Base-by-base conservation (phyloP, 2,329 filamentous ascomycete genomes). In the Plectosphaerella sp. region DNA sequence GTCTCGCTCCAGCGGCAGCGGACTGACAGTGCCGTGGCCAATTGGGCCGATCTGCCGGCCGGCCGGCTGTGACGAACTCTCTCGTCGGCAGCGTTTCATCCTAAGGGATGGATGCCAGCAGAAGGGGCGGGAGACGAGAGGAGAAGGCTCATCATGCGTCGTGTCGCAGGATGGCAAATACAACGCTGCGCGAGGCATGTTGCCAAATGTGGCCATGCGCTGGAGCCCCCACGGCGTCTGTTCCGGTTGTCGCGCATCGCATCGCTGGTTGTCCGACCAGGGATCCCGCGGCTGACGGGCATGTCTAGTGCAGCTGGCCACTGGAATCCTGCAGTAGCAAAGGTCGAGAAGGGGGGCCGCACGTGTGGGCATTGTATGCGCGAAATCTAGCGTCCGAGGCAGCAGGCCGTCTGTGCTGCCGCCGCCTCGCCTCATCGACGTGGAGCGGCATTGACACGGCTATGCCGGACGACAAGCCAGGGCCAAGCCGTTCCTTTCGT, bases 371-470 rank as follows among this genome's bases (percentile, higher is more conserved):
- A 54, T 55, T 50, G 48, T 49, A 56, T 58, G 57, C 60, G 57
- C 50, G 52, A 56, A 58, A 62, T 61, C 61, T 62, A 48, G 53
- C 51, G 58, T 61, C 52, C 55, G 55, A 59, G 28, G 28, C 59
- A 57, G 57, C 59, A 56, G n/a, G 18, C 41, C n/a, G 41, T 12
- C 16, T 18, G n/a, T 18, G 37, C 37, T 43, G 16, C 11, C n/a
- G 41, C 62, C 57, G 22, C 22, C 22, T 22, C 11, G 28, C 28
- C 28, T 33, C 11, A 12, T 33, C 41, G 16, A 18, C 15, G 15
- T 39, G 37, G 35, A 7, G 15, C 15, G 37, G 14, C 37, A 18
- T 41, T 50, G 55, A 51, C 50, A 5, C 3, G 22, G 22, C 22
- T 5, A 57, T 53, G 58, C 47, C 52, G 60, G 61, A 22, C 37